Conservation (phyloP, 257 asterid species). For the Misopates orontium region DNA sequence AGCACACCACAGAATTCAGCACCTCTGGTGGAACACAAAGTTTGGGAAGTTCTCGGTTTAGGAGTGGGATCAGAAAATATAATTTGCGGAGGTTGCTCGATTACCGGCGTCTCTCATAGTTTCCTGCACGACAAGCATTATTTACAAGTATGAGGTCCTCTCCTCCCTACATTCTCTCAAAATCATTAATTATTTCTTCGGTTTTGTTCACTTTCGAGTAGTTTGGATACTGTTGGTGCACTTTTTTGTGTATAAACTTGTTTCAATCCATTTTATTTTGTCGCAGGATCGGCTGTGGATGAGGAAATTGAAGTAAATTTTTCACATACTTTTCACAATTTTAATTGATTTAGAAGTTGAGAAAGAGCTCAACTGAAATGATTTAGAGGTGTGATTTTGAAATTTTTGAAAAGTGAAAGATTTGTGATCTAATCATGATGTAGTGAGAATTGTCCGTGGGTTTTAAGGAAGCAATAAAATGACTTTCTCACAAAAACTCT, state of each 20-base stretch:
- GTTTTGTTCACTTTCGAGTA: not conserved
- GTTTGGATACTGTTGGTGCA: constrained; percentile 7
- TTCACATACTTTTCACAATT: too few relatives aligned
- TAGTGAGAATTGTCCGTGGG: too few relatives aligned
- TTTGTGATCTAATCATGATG: too few relatives aligned
- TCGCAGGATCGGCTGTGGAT: constrained; percentile 4
- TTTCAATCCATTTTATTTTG: constrained; percentile 17
- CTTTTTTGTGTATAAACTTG: too few relatives aligned
- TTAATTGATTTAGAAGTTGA: too few relatives aligned
- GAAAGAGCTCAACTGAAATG: too few relatives aligned
- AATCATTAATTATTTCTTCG: not conserved
- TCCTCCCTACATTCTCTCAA: not conserved
- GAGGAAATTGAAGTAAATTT: too few relatives aligned
- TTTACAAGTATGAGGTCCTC: constrained; percentile 25
- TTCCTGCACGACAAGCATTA: constrained; percentile 16
- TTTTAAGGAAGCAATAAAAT: too few relatives aligned
- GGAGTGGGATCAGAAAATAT: constrained; percentile 59
- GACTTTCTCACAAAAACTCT: too few relatives aligned
- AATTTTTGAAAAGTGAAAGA: too few relatives aligned
- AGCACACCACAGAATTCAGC: constrained; percentile 31
- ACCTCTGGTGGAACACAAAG: constrained; percentile 32
- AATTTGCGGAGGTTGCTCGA: constrained; percentile 54
- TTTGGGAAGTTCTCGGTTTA: constrained; percentile 63
- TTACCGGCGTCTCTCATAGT: constrained; percentile 34
- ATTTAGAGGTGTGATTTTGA: too few relatives aligned